Evolutionary conservation across 2,329 filamentous ascomycete genomes (phyloP).

Genomic region (Mollisia scopiformis): DNA sequence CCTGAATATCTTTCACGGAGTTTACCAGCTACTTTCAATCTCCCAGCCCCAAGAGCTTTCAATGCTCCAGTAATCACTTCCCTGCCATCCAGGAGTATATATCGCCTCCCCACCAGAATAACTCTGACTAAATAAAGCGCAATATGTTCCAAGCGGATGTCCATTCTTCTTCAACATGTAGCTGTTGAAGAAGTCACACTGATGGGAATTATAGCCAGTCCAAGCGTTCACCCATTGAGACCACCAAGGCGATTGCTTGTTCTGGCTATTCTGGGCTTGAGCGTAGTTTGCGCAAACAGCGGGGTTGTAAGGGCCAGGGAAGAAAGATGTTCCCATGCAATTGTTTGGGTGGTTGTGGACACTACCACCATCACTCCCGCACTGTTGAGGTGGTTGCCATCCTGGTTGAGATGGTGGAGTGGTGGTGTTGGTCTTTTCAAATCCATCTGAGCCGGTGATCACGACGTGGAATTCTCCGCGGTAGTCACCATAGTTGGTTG

Average conservation of each 20-base stretch:
- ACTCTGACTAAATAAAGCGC: constrained; percentile 38
- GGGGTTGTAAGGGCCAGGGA: constrained; percentile 27
- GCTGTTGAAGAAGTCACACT: constrained; percentile 40
- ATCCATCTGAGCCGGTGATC: constrained; percentile 47
- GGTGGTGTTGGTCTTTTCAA: constrained; percentile 31
- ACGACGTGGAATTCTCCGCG: constrained; percentile 41
- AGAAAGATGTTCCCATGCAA: constrained; percentile 25
- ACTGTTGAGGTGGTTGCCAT: constrained; percentile 18
- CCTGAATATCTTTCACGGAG: too few species aligned
- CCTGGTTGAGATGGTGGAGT: constrained; percentile 19
- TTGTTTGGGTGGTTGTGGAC: constrained; percentile 24
- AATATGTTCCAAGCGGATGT: constrained; percentile 40
- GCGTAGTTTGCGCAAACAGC: constrained; percentile 22
- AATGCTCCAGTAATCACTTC: constrained; percentile 14
- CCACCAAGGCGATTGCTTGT: constrained; percentile 4
- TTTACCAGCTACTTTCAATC: too few species aligned
- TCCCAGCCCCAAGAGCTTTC: constrained; percentile 19
- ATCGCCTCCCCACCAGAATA: constrained; percentile 8
- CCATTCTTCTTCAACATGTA: constrained; percentile 44
- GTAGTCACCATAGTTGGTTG: constrained; percentile 38
- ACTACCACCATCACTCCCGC: constrained; percentile 13
- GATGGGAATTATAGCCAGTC: constrained; percentile 14
- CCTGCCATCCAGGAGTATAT: constrained; percentile 16
- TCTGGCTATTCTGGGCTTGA: constrained; percentile 19
- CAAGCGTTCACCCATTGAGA: not conserved